Evolutionary conservation across 352 stramenopile genomes (phyloP).

Genomic region (Globisporangium iwayamae): DNA sequence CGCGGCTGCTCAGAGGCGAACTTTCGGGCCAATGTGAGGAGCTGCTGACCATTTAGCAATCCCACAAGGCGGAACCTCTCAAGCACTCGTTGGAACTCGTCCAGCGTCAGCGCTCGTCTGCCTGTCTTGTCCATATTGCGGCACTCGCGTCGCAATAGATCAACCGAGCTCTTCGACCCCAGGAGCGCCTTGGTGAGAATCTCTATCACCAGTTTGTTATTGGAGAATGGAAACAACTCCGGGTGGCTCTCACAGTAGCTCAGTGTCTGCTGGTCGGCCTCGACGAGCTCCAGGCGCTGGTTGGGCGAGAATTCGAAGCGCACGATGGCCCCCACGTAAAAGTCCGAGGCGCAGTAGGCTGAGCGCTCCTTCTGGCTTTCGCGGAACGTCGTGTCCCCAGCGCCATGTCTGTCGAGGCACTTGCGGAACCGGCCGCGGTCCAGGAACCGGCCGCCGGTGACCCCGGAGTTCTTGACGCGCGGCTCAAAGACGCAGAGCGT

Average conservation of each 20-base stretch:
- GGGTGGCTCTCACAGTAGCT: constrained; percentile 72
- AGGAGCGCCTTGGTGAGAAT: constrained; percentile 22
- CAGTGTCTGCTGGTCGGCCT: constrained; percentile 72
- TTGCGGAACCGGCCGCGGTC: constrained; percentile 72
- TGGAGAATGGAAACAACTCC: constrained; percentile 62
- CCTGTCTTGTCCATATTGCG: constrained; percentile 22
- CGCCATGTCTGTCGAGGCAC: constrained; percentile 12
- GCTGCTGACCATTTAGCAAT: constrained; percentile 59
- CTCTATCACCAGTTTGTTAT: constrained; percentile 35
- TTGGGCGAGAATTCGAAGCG: constrained; percentile 67
- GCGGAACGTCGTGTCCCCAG: constrained; percentile 21
- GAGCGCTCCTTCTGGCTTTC: constrained; percentile 34
- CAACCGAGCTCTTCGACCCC: constrained; percentile 11
- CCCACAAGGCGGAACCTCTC: constrained; percentile 11
- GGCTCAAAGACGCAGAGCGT: constrained; percentile 78
- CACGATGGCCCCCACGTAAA: constrained; percentile 70
- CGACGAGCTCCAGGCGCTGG: constrained; percentile 66
- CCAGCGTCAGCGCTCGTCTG: constrained; percentile 18
- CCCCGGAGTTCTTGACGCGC: constrained; percentile 59
- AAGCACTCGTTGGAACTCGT: constrained; percentile 28
- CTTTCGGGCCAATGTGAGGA: constrained; percentile 52
- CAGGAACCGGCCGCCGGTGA: constrained; percentile 65
- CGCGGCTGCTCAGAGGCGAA: constrained; percentile 20
- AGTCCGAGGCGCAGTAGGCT: constrained; percentile 49
- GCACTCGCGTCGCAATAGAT: constrained; percentile 39